Conservation (phyloP, 306 rosid genomes). For the Quercus bicolor region DNA sequence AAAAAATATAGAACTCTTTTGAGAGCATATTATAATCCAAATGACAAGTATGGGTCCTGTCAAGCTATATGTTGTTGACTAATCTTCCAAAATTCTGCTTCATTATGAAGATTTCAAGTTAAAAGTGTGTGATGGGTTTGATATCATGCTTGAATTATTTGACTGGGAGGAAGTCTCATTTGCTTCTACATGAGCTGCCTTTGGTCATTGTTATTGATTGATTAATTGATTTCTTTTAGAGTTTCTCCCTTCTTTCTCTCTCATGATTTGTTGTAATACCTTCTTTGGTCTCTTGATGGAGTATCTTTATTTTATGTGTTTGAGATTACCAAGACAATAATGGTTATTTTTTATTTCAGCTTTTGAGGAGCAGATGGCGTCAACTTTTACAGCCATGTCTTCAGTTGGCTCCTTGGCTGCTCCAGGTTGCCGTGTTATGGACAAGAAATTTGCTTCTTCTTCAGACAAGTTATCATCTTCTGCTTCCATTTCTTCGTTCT, state of each 20-base stretch:
- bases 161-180: neutral
- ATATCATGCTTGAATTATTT: too few relatives aligned
- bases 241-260: neutral
- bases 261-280: neutral
- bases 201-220: neutral
- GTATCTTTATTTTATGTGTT: neutral
- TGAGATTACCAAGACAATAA: neutral
- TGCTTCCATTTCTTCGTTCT: slow-evolving; percentile 59
- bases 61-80: too few relatives aligned
- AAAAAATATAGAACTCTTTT: neutral
- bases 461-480: slow-evolving; percentile 55
- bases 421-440: slow-evolving; percentile 35
- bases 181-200: neutral
- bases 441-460: slow-evolving; percentile 26
- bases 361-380: slow-evolving; percentile 53
- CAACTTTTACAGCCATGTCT: slow-evolving; percentile 68
- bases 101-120: too few relatives aligned
- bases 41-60: too few relatives aligned
- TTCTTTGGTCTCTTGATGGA: neutral
- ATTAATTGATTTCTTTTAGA: neutral
- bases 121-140: too few relatives aligned
- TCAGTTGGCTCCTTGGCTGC: slow-evolving; percentile 49
- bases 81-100: too few relatives aligned
- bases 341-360: neutral
- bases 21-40: too few relatives aligned